Evolutionary conservation across 2,329 filamentous ascomycete genomes (phyloP).

Genomic region (Cadophora malorum): DNA sequence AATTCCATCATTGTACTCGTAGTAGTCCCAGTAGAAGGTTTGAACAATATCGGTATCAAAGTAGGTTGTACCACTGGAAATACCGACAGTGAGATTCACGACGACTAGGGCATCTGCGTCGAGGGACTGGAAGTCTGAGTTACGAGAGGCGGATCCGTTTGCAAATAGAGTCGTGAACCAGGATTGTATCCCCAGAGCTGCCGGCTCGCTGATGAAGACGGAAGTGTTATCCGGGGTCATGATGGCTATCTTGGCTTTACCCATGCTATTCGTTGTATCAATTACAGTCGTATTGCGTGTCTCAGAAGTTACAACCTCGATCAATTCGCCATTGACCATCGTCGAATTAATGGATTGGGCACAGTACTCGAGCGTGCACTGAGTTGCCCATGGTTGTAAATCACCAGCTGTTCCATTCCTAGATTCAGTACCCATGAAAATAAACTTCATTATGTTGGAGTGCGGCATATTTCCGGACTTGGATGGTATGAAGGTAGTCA

Average conservation of each 20-base stretch:
- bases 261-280: slow-evolving; percentile 1
- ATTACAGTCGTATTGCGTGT: slow-evolving; percentile 8
- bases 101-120: slow-evolving; percentile 13
- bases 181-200: slow-evolving; percentile 18
- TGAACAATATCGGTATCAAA: slow-evolving; percentile 47
- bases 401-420: slow-evolving; percentile 7
- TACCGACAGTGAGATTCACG: slow-evolving; percentile 22
- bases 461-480: slow-evolving; percentile 12
- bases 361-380: slow-evolving; percentile 23
- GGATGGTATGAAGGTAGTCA: slow-evolving; percentile 17
- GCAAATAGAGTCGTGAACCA: slow-evolving; percentile 20
- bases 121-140: slow-evolving; percentile 7
- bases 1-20: slow-evolving; percentile 46
- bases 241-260: slow-evolving; percentile 2
- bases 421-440: slow-evolving; percentile 20
- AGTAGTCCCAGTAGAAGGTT: slow-evolving; percentile 51
- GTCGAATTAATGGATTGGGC: slow-evolving; percentile 14
- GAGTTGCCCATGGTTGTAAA: slow-evolving; percentile 18
- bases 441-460: slow-evolving; percentile 17
- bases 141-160: slow-evolving; percentile 19
- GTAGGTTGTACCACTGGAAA: slow-evolving; percentile 21
- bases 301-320: slow-evolving; percentile 2
- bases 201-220: slow-evolving; percentile 22
- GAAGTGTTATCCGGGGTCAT: slow-evolving; percentile 6
- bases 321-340: slow-evolving; percentile 7